Evolutionary conservation across 805 yeast genomes (phyloP).

Genomic region (Saccharomycopsis sp.): DNA sequence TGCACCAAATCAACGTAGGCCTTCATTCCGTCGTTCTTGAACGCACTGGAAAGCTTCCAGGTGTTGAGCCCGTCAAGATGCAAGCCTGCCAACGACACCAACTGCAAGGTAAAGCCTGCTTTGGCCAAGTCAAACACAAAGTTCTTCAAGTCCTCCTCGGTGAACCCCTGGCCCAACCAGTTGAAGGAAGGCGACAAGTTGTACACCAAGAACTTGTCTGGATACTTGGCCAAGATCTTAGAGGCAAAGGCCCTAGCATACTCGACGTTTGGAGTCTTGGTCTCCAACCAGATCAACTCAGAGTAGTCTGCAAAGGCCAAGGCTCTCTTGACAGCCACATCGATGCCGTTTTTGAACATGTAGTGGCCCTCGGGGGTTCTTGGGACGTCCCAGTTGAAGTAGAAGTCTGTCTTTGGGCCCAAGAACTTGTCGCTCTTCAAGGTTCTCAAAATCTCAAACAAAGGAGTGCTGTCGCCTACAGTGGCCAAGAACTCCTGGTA

Average conservation of each 20-base stretch:
- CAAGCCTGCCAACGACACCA: conserved; percentile 54
- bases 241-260: conserved; percentile 44
- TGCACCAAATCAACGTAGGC: conserved; percentile 52
- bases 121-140: conserved; percentile 50
- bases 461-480: conserved; percentile 21
- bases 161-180: conserved; percentile 53
- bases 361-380: conserved; percentile 53
- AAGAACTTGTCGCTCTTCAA: conserved; percentile 18
- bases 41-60: conserved; percentile 43
- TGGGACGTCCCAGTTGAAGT: conserved; percentile 56
- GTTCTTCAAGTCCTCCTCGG: conserved; percentile 37
- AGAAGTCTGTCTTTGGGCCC: conserved; percentile 27
- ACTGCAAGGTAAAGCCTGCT: conserved; percentile 50
- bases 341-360: conserved; percentile 42
- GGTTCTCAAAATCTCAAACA: conserved; percentile 11
- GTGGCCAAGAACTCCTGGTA: conserved; percentile 26
- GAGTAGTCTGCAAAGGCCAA: conserved; percentile 51
- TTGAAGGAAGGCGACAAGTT: conserved; percentile 56
- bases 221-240: conserved; percentile 39
- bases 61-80: conserved; percentile 48
- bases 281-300: conserved; percentile 57
- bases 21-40: conserved; percentile 48
- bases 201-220: conserved; percentile 51
- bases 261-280: conserved; percentile 48
- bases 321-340: conserved; percentile 48